Base-by-base conservation (phyloP, 192 early-diverging fungal species). In the Allomyces javanicus region DNA sequence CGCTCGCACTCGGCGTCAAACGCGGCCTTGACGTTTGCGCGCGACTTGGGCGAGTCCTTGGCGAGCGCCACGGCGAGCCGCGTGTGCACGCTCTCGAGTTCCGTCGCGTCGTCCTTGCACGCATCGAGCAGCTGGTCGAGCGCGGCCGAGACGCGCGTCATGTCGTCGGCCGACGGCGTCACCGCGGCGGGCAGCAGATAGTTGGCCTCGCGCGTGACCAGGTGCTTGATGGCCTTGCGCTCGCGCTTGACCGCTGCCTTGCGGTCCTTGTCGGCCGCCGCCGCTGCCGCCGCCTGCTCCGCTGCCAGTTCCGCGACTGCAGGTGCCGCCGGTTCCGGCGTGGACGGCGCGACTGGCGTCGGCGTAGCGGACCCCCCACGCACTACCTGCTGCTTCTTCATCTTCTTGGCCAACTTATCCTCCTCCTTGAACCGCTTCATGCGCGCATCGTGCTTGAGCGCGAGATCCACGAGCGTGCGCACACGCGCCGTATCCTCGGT, bases 401-500 rank as follows among this genome's bases (percentile, higher is more conserved):
- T 76, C 25, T 83, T 81, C 69, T 85, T 86, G 11, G 84, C 84
- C 19, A 67, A 72, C 62, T 78, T 77, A 24, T 90, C 89, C 25
- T 78, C 77, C 66, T 87, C 84, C 67, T 85, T 88, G 74, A 85
- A 88, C 24, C 69, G 67, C 25, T 79, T 79, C 67, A 91, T 84
- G 62, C 90, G 85, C 26, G 90, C 88, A 68, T 92, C 90, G 23
- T 79, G 66, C 61, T 73, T 68, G 71, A 89, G 81, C 9, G 86
- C 85, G 45, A 3, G 67, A 44, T 85, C 84, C 61, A 87, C 81
- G 17, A 88, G 71, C 62, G 75, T 80, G 44, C 74, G 76, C 9
- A 92, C 68, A 63, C 90, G 78, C 44, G 82, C 75, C 58, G 77
- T 90, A 71, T 92, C 90, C 67, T 91, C 90, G 70, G 86, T 91